phyloP scores from a whole-genome alignment of 2,329 filamentous ascomycete genomes.

The Phaeosphaeria sp. region DNA sequence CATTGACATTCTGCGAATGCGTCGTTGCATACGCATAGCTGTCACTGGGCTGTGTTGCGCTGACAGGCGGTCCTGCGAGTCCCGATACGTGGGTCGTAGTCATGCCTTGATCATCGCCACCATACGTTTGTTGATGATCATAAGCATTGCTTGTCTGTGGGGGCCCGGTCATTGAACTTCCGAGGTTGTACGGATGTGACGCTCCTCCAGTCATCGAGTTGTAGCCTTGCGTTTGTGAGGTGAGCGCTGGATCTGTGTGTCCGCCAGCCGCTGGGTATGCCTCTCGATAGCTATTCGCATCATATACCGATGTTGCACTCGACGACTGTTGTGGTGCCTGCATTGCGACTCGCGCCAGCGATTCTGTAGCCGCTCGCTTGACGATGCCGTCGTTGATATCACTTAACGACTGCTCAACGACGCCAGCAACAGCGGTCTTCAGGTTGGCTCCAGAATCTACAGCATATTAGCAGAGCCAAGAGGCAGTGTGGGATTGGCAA shows the following conservation, averaged over 20 bases:
- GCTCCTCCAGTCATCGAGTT: slow-evolving; percentile 15
- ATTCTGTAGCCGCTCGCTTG: slow-evolving; percentile 53
- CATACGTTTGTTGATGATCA: slow-evolving; percentile 39
- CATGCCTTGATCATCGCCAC: slow-evolving; percentile 34
- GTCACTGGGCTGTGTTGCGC: slow-evolving; percentile 25
- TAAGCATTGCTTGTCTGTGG: slow-evolving; percentile 30
- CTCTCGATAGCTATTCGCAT: slow-evolving; percentile 30
- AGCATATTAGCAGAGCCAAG: not conserved
- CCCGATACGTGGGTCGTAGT: slow-evolving; percentile 39
- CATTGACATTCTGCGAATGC: slow-evolving; percentile 27
- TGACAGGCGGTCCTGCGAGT: slow-evolving; percentile 32
- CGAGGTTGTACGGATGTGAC: slow-evolving; percentile 36
- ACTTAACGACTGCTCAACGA: slow-evolving; percentile 58
- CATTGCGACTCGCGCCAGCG: slow-evolving; percentile 48
- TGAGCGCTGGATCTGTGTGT: slow-evolving; percentile 28
- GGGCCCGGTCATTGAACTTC: slow-evolving; percentile 25
- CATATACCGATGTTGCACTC: slow-evolving; percentile 25
- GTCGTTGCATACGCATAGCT: slow-evolving; percentile 33
- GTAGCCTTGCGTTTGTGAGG: slow-evolving; percentile 30
- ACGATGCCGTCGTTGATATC: slow-evolving; percentile 55
- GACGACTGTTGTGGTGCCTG: slow-evolving; percentile 35
- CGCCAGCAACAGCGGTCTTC: slow-evolving; percentile 56
- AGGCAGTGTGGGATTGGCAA: not conserved
- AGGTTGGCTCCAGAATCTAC: slow-evolving; percentile 57
- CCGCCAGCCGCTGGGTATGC: slow-evolving; percentile 28